These are phyloP conservation scores for Coelastrella sp. DNA, from an alignment of 139 green algal genomes.

Conservation along the genomic window DNA sequence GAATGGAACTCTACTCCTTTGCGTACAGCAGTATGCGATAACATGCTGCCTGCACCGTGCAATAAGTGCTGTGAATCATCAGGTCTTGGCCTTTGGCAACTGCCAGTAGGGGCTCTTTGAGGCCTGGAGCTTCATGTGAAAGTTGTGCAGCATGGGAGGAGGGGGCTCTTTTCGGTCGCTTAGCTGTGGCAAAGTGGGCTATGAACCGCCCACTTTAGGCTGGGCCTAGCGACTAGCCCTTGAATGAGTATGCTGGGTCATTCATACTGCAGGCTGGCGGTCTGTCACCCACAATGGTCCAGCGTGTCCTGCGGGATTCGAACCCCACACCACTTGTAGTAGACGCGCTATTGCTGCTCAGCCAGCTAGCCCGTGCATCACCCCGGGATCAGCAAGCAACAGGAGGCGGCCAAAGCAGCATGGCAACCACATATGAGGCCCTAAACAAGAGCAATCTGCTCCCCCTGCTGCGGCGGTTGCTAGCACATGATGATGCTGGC, in stretches of 20 bases:
- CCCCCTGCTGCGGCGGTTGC: slow-evolving; percentile 22
- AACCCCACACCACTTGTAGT: slow-evolving; percentile 71
- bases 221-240: too few species aligned
- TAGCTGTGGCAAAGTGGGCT: too few species aligned
- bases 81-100: too few species aligned
- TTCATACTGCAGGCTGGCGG: slow-evolving; percentile 59
- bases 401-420: slow-evolving; percentile 40
- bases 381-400: slow-evolving; percentile 11
- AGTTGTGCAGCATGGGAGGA: too few species aligned
- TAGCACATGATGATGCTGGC: slow-evolving; percentile 28
- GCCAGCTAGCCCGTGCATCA: slow-evolving; percentile 76
- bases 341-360: slow-evolving; percentile 72
- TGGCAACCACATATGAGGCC: slow-evolving; percentile 47
- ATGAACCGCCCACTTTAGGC: too few species aligned
- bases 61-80: too few species aligned
- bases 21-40: too few species aligned
- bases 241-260: too few species aligned
- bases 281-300: slow-evolving; percentile 55
- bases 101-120: too few species aligned
- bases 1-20: not conserved
- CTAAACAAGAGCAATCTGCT: slow-evolving; percentile 49
- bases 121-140: too few species aligned
- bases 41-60: too few species aligned
- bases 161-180: too few species aligned
- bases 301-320: slow-evolving; percentile 62